These are phyloP conservation scores for Nepenthes alata DNA, from an alignment of 179 eudicot species.

Conservation along the genomic window DNA sequence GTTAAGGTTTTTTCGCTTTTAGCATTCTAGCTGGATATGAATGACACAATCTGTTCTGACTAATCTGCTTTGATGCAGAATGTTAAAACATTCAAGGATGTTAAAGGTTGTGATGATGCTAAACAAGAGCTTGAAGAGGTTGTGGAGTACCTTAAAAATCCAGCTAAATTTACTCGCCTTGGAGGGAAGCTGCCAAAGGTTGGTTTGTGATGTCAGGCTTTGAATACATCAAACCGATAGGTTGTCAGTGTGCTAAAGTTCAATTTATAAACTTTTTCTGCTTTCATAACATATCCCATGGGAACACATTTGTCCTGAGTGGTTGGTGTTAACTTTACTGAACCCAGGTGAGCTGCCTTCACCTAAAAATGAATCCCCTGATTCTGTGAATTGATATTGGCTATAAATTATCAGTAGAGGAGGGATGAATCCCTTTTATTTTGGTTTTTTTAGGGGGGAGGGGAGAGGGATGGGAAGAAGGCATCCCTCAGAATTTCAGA, in stretches of 20 bases:
- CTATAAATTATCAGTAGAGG: too few relatives aligned
- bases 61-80: conserved; percentile 34
- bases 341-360: too few relatives aligned
- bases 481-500: too few relatives aligned
- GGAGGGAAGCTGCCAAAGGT: conserved; percentile 99
- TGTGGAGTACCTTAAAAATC: conserved; percentile 89
- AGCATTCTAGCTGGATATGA: background rate
- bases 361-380: too few relatives aligned
- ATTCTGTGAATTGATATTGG: too few relatives aligned
- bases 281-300: too few relatives aligned
- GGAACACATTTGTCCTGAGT: too few relatives aligned
- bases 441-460: too few relatives aligned
- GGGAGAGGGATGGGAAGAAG: too few relatives aligned
- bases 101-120: conserved; percentile 99
- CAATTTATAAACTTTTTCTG: background rate
- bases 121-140: conserved; percentile 99
- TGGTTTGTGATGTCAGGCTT: conserved; percentile 8
- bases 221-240: background rate
- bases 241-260: background rate
- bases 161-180: conserved; percentile 79
- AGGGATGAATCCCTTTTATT: too few relatives aligned
- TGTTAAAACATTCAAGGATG: conserved; percentile 91
- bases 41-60: too few relatives aligned
- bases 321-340: too few relatives aligned
- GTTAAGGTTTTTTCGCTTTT: background rate